Conservation (phyloP, 2,329 filamentous ascomycete species). For the Ophiostoma sp. region DNA sequence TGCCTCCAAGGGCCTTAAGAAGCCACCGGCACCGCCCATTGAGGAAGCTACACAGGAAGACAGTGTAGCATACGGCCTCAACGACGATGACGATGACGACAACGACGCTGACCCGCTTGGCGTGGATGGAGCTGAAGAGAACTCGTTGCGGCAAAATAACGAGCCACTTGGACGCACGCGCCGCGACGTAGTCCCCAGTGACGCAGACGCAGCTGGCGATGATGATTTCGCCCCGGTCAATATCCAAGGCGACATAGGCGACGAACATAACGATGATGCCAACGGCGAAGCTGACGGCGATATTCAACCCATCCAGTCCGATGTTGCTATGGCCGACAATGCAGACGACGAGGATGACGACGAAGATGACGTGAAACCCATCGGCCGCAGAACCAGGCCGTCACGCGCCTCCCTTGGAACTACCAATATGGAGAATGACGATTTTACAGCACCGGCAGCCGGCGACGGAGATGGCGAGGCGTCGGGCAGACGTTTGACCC, state of each 20-base stretch:
- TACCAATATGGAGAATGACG: slow-evolving; percentile 22
- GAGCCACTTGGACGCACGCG: neutral
- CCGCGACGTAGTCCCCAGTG: slow-evolving; percentile 8
- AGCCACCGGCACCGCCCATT: slow-evolving; percentile 40
- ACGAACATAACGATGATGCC: slow-evolving; percentile 31
- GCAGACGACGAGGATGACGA: slow-evolving; percentile 31
- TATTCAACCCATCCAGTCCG: neutral
- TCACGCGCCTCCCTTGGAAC: slow-evolving; percentile 17
- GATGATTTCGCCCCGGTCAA: slow-evolving; percentile 16
- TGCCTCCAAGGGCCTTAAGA: slow-evolving; percentile 48
- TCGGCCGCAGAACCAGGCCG: slow-evolving; percentile 38
- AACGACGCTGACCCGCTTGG: slow-evolving; percentile 20
- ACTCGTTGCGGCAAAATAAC: neutral
- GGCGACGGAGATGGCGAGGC: slow-evolving; percentile 37
- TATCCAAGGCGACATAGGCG: slow-evolving; percentile 20
- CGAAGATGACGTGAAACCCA: slow-evolving; percentile 37
- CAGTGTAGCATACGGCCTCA: slow-evolving; percentile 27
- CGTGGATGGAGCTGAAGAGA: neutral
- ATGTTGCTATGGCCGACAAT: slow-evolving; percentile 3
- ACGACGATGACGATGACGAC: slow-evolving; percentile 24
- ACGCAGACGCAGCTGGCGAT: slow-evolving; percentile 36
- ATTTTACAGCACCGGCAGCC: slow-evolving; percentile 15
- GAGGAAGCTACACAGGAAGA: slow-evolving; percentile 50
- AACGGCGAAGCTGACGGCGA: slow-evolving; percentile 27
- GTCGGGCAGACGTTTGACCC: slow-evolving; percentile 44